Percentiles rank a stretch among this genome's conserved stretches.
Conservation (phyloP, 805 yeast genomes). For the Myxozyma kluyveri region DNA sequence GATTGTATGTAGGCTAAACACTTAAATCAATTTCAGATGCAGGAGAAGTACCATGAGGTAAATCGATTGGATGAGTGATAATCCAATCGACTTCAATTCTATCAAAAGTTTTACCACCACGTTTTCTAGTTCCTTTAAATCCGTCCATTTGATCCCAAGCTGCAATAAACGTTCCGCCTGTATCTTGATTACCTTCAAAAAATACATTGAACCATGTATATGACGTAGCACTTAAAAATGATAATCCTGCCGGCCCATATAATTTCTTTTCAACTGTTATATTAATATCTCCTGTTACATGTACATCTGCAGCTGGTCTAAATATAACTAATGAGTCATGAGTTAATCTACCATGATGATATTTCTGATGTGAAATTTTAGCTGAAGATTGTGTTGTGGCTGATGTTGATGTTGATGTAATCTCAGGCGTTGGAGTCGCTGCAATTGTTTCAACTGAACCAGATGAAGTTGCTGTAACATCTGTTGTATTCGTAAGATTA, state of each 20-base stretch:
- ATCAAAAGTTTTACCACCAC: conserved; percentile 57
- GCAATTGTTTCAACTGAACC: no score
- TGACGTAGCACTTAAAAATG: conserved; percentile 31
- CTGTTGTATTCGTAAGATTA: background rate
- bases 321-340: conserved; percentile 6
- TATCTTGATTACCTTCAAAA: conserved; percentile 42
- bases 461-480: background rate
- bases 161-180: conserved; percentile 30
- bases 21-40: background rate
- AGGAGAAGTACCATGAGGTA: background rate
- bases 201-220: conserved; percentile 47
- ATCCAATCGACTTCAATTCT: conserved; percentile 45
- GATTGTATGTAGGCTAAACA: no score
- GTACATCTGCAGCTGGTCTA: conserved; percentile 23
- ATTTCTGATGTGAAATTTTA: background rate
- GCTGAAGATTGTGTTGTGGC: background rate
- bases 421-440: no score
- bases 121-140: conserved; percentile 54
- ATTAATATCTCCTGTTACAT: conserved; percentile 29
- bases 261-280: conserved; percentile 25
- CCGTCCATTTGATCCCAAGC: conserved; percentile 65
- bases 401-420: background rate
- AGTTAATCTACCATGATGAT: background rate
- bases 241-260: conserved; percentile 27
- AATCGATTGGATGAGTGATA: conserved; percentile 14